Conservation (phyloP, 2,329 filamentous ascomycete species). For the Endocalyx cinctus region DNA sequence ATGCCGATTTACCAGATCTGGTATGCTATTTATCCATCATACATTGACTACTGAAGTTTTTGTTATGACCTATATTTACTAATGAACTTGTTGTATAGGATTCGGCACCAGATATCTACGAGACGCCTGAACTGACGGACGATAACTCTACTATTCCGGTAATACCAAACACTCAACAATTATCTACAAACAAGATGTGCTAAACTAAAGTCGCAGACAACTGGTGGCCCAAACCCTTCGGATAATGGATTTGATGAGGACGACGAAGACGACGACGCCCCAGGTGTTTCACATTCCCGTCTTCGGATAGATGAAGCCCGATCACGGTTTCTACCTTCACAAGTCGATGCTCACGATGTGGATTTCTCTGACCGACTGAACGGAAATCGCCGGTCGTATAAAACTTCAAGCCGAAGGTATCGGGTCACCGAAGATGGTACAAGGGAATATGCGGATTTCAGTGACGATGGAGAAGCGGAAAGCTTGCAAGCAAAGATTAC, state of each 20-base stretch:
- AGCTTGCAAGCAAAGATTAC: conserved; percentile 74
- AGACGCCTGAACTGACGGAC: conserved; percentile 88
- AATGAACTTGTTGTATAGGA: conserved; percentile 59
- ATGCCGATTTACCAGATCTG: conserved; percentile 74
- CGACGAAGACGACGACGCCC: conserved; percentile 55
- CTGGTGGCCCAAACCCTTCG: conserved; percentile 50
- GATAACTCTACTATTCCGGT: conserved; percentile 83
- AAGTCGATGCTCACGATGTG: conserved; percentile 70
- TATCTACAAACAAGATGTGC: not conserved
- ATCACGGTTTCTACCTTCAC: conserved; percentile 69
- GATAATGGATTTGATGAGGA: conserved; percentile 62
- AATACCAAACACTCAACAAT: conserved; percentile 26
- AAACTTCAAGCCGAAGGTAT: conserved; percentile 63
- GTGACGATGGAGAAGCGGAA: conserved; percentile 66
- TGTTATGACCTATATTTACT: conserved; percentile 15
- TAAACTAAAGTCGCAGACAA: conserved; percentile 39
- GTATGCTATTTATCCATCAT: conserved; percentile 37
- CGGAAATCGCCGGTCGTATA: conserved; percentile 79
- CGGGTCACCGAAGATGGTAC: conserved; percentile 59
- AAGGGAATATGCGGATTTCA: conserved; percentile 67
- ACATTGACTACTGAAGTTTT: too few species aligned
- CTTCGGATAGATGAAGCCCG: conserved; percentile 77
- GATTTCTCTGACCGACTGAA: conserved; percentile 89
- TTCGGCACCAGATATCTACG: conserved; percentile 90
- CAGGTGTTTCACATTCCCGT: conserved; percentile 70